phyloP scores from a whole-genome alignment of 192 early-diverging fungal species.

The Thamnidium elegans region DNA sequence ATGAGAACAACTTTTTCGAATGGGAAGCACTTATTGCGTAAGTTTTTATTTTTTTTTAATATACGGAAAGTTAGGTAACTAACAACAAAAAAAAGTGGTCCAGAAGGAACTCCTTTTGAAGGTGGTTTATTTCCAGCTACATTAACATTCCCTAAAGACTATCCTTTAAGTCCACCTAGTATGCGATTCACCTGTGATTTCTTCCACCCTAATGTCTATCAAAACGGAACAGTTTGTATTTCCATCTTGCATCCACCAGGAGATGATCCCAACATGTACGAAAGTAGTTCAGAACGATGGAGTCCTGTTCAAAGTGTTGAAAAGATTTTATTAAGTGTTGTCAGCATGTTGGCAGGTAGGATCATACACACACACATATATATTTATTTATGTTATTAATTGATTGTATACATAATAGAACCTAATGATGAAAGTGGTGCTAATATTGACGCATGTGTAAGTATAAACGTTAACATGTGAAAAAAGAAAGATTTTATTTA shows the following conservation, averaged over 20 bases:
- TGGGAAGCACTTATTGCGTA: conserved; percentile 90
- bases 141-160: conserved; percentile 88
- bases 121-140: conserved; percentile 90
- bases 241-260: conserved; percentile 98
- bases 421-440: conserved; percentile 98
- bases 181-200: conserved; percentile 97
- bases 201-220: conserved; percentile 96
- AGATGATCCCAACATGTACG: conserved; percentile 97
- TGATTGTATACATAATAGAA: conserved; percentile 45
- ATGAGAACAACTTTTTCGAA: conserved; percentile 83
- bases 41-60: conserved; percentile 17
- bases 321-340: conserved; percentile 92
- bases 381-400: conserved; percentile 10
- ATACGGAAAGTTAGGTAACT: too few relatives aligned
- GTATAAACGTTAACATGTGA: conserved; percentile 15
- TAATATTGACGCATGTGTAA: conserved; percentile 94
- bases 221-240: conserved; percentile 96
- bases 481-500: not conserved
- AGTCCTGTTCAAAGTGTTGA: conserved; percentile 97
- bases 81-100: conserved; percentile 55
- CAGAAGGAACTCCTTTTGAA: conserved; percentile 92
- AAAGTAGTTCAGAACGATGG: conserved; percentile 94
- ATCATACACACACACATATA: not conserved
- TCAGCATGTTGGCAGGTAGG: conserved; percentile 87
- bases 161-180: conserved; percentile 89